Base-by-base conservation (phyloP, 2,329 filamentous ascomycete species). In the Samsoniella hepiali region DNA sequence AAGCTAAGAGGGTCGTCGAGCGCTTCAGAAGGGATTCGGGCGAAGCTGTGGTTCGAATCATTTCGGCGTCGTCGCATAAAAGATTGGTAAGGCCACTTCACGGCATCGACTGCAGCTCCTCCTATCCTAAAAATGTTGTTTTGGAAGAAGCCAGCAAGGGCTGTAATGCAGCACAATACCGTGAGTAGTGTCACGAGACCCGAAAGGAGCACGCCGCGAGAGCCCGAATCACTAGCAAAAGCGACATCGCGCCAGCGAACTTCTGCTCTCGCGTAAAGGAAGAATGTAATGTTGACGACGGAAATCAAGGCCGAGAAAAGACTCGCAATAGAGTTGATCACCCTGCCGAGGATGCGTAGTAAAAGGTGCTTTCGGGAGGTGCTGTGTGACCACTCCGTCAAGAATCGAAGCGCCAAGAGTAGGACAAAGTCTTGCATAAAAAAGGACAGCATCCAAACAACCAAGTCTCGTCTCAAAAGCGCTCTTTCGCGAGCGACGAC, bases 211-310 rank as follows among this genome's bases (percentile, higher is more conserved):
- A 73, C 64, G 13, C 64, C 65, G 29, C 69, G 69, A 3, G 68
- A 70, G 17, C 67, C 65, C 7, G 70, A 65, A 50, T 72, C 70
- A 5, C 65, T 56, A 0, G 70, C 71, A 47, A 72, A 61, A 3
- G 65, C 69, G 22, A 70, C 67, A 54, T 72, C 72, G 15, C 70
- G 68, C 71, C 71, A 72, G 45, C 71, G 70, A 22, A 72, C 69
- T 55, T 72, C 71, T 1, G 70, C 68, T 17, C 69, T 69, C 6
- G 69, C 68, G 10, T 74, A 69, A 9, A 67, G 59, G 62, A 74
- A 76, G 50, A 76, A 76, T 3, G 73, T 70, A 2, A 75, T 68
- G 59, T 63, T 69, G 42, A 70, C 64, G 15, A 59, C 53, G 1
- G 56, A 63, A 8, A 63, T 29, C 5, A 49, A 2, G 2, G 49